phyloP scores from a whole-genome alignment of 495 filamentous ascomycete species.

The Hypoxylon crocopeplum region DNA sequence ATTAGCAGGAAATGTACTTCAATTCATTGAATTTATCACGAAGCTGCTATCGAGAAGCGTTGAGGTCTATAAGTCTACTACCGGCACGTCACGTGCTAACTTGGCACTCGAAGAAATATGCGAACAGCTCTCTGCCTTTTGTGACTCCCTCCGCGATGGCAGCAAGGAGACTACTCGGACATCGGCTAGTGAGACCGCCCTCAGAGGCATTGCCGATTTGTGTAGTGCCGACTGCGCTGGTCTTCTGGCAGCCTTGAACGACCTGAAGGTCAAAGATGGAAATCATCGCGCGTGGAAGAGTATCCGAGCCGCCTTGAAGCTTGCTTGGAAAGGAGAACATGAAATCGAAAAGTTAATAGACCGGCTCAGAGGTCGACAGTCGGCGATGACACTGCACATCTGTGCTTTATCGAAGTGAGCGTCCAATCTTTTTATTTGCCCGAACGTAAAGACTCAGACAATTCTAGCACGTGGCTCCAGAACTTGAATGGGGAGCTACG shows the following conservation, averaged over 20 bases:
- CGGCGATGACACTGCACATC: constrained; percentile 15
- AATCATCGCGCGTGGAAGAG: background rate
- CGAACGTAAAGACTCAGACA: background rate
- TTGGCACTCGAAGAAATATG: background rate
- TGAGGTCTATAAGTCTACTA: constrained; percentile 17
- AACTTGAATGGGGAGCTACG: background rate
- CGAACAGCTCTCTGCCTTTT: background rate
- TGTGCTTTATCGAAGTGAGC: background rate
- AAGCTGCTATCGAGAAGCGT: constrained; percentile 23
- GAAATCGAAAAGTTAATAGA: constrained; percentile 4
- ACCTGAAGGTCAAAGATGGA: constrained; percentile 5
- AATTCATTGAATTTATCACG: constrained; percentile 32
- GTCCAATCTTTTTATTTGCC: background rate
- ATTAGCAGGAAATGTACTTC: constrained; percentile 28
- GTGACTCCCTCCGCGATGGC: background rate
- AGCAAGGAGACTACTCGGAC: background rate
- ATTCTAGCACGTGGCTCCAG: background rate
- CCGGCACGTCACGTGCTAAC: background rate
- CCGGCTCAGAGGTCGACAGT: constrained; percentile 2
- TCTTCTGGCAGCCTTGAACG: background rate
- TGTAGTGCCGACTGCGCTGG: background rate
- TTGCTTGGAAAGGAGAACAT: constrained; percentile 5
- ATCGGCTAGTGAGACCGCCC: background rate
- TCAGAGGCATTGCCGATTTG: background rate
- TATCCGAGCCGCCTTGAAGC: constrained; percentile 6